phyloP scores from a whole-genome alignment of 2,329 filamentous ascomycete genomes.

The Colletotrichum spinosum region DNA sequence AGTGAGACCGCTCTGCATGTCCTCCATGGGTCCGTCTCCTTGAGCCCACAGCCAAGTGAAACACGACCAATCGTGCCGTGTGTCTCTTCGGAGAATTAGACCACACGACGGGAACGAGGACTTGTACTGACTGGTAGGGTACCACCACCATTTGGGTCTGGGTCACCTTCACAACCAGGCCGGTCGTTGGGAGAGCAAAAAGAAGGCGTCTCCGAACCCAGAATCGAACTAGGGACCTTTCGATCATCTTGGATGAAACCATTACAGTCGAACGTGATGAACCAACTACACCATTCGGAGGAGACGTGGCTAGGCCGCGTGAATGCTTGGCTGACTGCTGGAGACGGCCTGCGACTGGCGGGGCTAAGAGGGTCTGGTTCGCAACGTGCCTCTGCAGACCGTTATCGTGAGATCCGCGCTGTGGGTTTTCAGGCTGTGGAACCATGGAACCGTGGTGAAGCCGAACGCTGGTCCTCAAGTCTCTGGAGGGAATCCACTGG shows the following conservation, averaged over 20 bases:
- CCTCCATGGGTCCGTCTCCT: too few relatives aligned
- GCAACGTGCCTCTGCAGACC: not conserved
- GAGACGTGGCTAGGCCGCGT: conserved; percentile 13
- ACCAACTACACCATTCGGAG: conserved; percentile 38
- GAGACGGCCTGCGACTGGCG: not conserved
- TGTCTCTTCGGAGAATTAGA: not conserved
- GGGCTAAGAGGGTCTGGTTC: not conserved
- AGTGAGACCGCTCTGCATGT: conserved; percentile 22
- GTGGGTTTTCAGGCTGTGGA: not conserved
- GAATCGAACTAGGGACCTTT: conserved; percentile 39
- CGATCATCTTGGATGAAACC: conserved; percentile 26
- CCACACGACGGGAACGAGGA: not conserved
- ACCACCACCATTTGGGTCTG: too few relatives aligned
- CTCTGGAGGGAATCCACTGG: too few relatives aligned
- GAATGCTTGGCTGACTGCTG: conserved; percentile 8
- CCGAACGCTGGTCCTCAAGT: too few relatives aligned
- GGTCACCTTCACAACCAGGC: too few relatives aligned
- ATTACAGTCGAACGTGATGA: conserved; percentile 39
- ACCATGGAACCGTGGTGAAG: not conserved
- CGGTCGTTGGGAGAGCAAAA: conserved; percentile 39
- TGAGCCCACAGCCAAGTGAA: not conserved
- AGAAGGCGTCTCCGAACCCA: conserved; percentile 27
- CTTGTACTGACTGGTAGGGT: too few relatives aligned
- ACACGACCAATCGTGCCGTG: conserved; percentile 6
- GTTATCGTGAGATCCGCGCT: not conserved